Evolutionary conservation across 106 monocot species (phyloP).

Genomic region (Dioscorea dumetorum): DNA sequence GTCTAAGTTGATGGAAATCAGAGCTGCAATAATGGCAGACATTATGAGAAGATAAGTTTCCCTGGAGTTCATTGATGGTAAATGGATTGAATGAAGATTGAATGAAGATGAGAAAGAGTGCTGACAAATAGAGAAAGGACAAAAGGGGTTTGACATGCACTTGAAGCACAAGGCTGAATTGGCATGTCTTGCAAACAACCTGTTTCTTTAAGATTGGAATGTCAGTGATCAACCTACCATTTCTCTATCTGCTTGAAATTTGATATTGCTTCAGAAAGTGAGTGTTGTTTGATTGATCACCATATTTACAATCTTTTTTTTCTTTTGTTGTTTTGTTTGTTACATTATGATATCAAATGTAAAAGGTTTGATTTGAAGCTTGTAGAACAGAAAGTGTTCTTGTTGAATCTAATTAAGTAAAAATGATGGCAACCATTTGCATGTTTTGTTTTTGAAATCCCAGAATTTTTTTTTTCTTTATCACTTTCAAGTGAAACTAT

Average conservation of each 20-base stretch:
- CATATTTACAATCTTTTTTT: too few relatives aligned
- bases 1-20: conserved; percentile 20
- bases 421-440: too few relatives aligned
- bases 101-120: not conserved
- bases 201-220: conserved; percentile 19
- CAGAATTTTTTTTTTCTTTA: too few relatives aligned
- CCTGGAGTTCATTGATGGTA: conserved; percentile 23
- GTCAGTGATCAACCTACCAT: conserved; percentile 16
- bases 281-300: too few relatives aligned
- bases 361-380: too few relatives aligned
- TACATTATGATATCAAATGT: too few relatives aligned
- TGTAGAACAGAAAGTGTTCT: too few relatives aligned
- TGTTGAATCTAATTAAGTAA: too few relatives aligned
- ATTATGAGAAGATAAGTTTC: conserved; percentile 22
- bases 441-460: too few relatives aligned
- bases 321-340: too few relatives aligned
- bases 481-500: too few relatives aligned
- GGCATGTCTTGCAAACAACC: conserved; percentile 45
- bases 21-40: conserved; percentile 15
- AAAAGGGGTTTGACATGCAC: conserved; percentile 18
- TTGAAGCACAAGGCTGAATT: conserved; percentile 32
- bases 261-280: too few relatives aligned
- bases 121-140: not conserved
- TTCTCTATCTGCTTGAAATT: not conserved
- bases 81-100: conserved; percentile 5